Percentiles rank a stretch among this genome's conserved stretches.
Evolutionary conservation across 495 filamentous ascomycete species (phyloP).

Genomic region (Xylaria sp.): DNA sequence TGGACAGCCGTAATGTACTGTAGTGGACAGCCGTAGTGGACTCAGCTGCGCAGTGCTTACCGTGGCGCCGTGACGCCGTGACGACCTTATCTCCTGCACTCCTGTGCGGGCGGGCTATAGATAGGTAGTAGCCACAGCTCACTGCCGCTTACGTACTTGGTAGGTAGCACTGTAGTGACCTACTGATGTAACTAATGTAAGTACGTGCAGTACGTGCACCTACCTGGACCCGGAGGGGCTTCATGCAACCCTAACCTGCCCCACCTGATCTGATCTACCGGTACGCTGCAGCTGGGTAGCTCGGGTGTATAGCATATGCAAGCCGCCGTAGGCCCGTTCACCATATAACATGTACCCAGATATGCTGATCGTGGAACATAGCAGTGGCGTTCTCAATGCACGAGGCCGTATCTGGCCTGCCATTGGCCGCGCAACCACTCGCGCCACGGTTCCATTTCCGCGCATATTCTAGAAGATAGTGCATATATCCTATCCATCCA

Average conservation of each 20-base stretch:
- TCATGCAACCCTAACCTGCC: neutral
- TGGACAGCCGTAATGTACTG: neutral
- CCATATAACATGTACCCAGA: neutral
- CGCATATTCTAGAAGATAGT: neutral
- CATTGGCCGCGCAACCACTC: conserved; percentile 2
- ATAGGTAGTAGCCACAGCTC: too few relatives aligned
- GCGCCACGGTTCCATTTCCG: neutral
- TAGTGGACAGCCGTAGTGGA: too few relatives aligned
- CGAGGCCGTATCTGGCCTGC: neutral
- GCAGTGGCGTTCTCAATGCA: conserved; percentile 23
- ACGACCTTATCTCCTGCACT: conserved; percentile 5
- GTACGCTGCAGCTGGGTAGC: conserved; percentile 12
- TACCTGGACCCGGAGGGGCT: neutral
- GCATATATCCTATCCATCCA: too few relatives aligned
- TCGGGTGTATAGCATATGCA: conserved; percentile 8
- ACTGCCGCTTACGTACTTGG: too few relatives aligned
- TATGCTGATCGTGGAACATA: conserved; percentile 16
- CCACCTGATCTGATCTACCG: conserved; percentile 20
- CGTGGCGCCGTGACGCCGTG: too few relatives aligned
- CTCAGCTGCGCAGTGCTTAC: too few relatives aligned
- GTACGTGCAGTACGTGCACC: too few relatives aligned
- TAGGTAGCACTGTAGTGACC: too few relatives aligned
- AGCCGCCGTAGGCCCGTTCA: neutral
- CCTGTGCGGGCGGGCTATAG: too few relatives aligned
- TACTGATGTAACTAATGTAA: too few relatives aligned